Conservation (phyloP, 2,329 filamentous ascomycete genomes). For the Dothiorella sarmentorum region DNA sequence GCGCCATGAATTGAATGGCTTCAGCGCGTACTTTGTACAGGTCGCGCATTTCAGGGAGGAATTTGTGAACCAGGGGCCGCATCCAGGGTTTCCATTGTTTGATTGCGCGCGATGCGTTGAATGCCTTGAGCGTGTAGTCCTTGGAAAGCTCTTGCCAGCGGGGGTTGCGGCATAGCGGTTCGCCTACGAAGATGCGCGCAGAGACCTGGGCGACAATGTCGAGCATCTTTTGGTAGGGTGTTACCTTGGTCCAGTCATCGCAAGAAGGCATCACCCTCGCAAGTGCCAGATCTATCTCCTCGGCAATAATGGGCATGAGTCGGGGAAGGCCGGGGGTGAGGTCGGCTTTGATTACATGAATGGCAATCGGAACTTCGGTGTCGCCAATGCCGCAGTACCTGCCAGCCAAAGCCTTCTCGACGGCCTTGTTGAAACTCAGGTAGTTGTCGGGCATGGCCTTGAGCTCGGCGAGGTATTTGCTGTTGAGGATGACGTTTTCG, state of each 20-base stretch:
- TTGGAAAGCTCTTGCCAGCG: conserved; percentile 48
- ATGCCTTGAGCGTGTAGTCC: conserved; percentile 40
- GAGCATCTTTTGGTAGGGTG: conserved; percentile 37
- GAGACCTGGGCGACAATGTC: conserved; percentile 48
- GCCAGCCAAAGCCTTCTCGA: conserved; percentile 24
- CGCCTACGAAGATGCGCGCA: conserved; percentile 48
- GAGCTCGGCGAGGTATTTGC: conserved; percentile 32
- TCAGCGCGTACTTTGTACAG: conserved; percentile 18
- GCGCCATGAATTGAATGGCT: conserved; percentile 17
- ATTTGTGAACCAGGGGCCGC: conserved; percentile 7
- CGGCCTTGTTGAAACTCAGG: conserved; percentile 30
- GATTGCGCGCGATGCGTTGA: conserved; percentile 14
- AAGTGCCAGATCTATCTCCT: conserved; percentile 31
- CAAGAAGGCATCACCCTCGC: conserved; percentile 28
- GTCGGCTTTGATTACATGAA: conserved; percentile 31
- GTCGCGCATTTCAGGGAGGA: conserved; percentile 9
- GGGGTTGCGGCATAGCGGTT: conserved; percentile 45
- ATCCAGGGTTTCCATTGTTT: conserved; percentile 18
- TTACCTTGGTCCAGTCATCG: conserved; percentile 42
- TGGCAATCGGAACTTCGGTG: not conserved
- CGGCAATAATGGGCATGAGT: conserved; percentile 28
- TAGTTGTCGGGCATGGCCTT: conserved; percentile 32
- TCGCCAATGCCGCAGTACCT: conserved; percentile 14
- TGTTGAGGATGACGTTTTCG: conserved; percentile 28
- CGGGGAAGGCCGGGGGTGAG: conserved; percentile 34